Base-by-base conservation (phyloP, 306 rosid species). In the Inga laurina region DNA sequence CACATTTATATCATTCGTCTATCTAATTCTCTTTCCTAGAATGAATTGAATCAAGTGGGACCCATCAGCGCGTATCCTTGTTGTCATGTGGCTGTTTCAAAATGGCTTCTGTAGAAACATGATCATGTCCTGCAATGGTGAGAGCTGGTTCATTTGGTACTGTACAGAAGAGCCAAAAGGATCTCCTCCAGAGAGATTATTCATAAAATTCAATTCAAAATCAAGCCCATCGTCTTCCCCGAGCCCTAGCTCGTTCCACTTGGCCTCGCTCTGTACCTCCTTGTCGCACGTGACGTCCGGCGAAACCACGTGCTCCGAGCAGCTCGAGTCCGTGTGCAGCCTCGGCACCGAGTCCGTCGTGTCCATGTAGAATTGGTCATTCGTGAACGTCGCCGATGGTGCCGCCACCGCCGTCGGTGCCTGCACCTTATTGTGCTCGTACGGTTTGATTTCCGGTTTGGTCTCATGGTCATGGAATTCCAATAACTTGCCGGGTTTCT, bases 271-370 rank as follows among this genome's bases (percentile, higher is more conserved):
- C 64, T 96, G 93, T 32, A 93, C 94, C 89, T 93, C 97, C 77
- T 81, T 88, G 2, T 94, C 98, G 73, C 91, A 90, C 75, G 87
- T 80, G 87, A 87, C 70, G 21, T 93, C 99, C 6, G 97, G 90
- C 0, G 98, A 96, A 70, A 91, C 76, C 90, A 85, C 97, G 35
- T 87, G 97, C 83, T 91, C 98, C 18, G 99, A 93, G 75, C 89
- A 45, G 86, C 95, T 91, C 13, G 97, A 88, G 48, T 90, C 93
- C 43, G 93, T 87, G 61, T 91, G 91, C 74, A 87, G 34, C 90
- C 88, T 89, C 0, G 96, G 97, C 12, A 76, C 78, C 0, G 99
- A 96, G 18, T 96, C 94, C 2, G 94, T 88, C 3, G 81, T 81
- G 54, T 92, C 98, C 85, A 74, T 82, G 81, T 84, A 82, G 12